Conservation (phyloP, 441 rosid genomes). For the Capsella rubella region DNA sequence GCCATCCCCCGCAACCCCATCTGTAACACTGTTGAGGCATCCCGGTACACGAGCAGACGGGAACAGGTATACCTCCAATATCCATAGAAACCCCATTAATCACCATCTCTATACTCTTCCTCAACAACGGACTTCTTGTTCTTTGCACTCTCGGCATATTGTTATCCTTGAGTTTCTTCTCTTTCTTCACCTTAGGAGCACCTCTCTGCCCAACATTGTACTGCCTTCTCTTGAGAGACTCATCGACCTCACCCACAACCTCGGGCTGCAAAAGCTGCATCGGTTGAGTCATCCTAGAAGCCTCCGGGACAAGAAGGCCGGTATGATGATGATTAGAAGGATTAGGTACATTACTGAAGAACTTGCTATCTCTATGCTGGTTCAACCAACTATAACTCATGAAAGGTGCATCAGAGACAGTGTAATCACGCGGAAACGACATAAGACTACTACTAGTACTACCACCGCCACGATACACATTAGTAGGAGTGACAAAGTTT, state of each 20-base stretch:
- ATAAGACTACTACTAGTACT: constrained; percentile 48
- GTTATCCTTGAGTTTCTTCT: constrained; percentile 71
- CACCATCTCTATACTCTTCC: constrained; percentile 37
- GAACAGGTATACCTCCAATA: constrained; percentile 85
- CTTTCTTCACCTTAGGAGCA: constrained; percentile 73
- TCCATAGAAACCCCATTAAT: constrained; percentile 43
- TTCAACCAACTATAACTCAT: constrained; percentile 73
- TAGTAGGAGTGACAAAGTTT: constrained; percentile 50
- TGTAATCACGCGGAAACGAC: constrained; percentile 64
- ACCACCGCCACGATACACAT: constrained; percentile 66
- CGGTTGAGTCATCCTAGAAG: constrained; percentile 56
- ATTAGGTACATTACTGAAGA: constrained; percentile 56
- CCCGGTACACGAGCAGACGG: constrained; percentile 93
- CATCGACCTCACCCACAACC: constrained; percentile 45
- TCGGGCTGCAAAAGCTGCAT: constrained; percentile 67
- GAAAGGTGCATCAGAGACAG: constrained; percentile 60
- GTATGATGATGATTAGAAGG: constrained; percentile 56
- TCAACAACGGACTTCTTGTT: constrained; percentile 33
- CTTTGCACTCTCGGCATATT: constrained; percentile 27
- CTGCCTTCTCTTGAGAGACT: constrained; percentile 69
- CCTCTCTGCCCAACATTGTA: constrained; percentile 48
- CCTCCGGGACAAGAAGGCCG: constrained; percentile 48
- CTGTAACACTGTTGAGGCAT: constrained; percentile 83
- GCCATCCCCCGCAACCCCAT: constrained; percentile 99
- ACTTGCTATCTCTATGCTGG: constrained; percentile 71